These are phyloP conservation scores for Penicillium sp. DNA, from an alignment of 2,329 filamentous ascomycete genomes.

Conservation along the genomic window DNA sequence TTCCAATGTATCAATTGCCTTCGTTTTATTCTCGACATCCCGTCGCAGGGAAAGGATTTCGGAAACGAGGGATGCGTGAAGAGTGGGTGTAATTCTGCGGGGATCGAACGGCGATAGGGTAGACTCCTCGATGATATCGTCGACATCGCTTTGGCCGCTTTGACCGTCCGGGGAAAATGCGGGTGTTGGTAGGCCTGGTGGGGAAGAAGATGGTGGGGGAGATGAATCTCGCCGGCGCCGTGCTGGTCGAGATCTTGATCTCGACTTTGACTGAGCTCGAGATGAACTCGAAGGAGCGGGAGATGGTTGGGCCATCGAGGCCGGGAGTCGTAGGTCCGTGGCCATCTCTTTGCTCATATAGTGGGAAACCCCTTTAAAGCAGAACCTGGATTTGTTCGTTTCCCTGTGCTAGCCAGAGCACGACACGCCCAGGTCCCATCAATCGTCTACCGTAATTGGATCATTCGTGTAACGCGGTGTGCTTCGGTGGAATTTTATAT, in stretches of 20 bases:
- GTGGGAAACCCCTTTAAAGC: slow-evolving; percentile 12
- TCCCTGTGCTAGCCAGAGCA: slow-evolving; percentile 26
- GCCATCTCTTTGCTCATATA: slow-evolving; percentile 28
- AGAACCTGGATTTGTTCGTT: slow-evolving; percentile 13
- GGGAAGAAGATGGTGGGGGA: slow-evolving; percentile 65
- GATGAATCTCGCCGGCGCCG: slow-evolving; percentile 68
- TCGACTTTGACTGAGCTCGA: slow-evolving; percentile 18
- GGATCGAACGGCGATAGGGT: slow-evolving; percentile 78
- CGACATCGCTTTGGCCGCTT: slow-evolving; percentile 39
- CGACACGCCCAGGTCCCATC: slow-evolving; percentile 19
- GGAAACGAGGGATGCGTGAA: slow-evolving; percentile 91
- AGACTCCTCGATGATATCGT: slow-evolving; percentile 56
- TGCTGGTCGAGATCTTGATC: slow-evolving; percentile 57
- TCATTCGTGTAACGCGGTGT: slow-evolving; percentile 13
- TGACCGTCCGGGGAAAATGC: slow-evolving; percentile 39
- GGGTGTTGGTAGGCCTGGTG: slow-evolving; percentile 55
- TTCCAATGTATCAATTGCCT: slow-evolving; percentile 83
- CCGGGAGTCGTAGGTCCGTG: slow-evolving; percentile 51
- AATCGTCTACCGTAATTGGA: slow-evolving; percentile 20
- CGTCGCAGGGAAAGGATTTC: slow-evolving; percentile 86
- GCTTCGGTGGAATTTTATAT: neutral
- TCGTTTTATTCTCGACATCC: slow-evolving; percentile 87
- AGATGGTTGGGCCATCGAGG: slow-evolving; percentile 59
- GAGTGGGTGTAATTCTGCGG: slow-evolving; percentile 86
- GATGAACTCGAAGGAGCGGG: slow-evolving; percentile 60